Evolutionary conservation across 2,329 filamentous ascomycete genomes (phyloP).

Genomic region (Rachicladosporium sp.): DNA sequence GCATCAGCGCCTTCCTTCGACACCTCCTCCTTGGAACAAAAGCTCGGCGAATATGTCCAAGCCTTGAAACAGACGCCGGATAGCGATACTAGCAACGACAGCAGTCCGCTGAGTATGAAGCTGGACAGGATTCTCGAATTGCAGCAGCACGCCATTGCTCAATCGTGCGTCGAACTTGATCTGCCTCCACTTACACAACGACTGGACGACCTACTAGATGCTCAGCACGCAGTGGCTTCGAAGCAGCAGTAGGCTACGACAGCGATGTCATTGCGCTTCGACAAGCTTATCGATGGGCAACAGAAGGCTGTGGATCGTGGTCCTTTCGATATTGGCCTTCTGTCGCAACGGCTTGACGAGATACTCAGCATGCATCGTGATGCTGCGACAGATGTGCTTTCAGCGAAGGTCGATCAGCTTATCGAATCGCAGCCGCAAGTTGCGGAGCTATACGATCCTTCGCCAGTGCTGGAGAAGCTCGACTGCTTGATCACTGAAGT

Average conservation of each 20-base stretch:
- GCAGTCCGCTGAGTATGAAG: no score
- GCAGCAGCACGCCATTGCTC: background rate
- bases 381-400: conserved; percentile 1
- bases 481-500: background rate
- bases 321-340: conserved; percentile 3
- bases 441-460: background rate
- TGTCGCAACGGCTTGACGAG: conserved; percentile 5
- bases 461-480: background rate
- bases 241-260: conserved; percentile 2
- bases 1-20: no score
- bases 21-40: no score
- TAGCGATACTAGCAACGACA: no score
- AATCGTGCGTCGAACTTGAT: conserved; percentile 4
- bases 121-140: conserved; percentile 1
- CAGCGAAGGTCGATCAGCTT: background rate
- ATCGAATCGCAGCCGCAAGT: background rate
- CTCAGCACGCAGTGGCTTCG: conserved; percentile 8
- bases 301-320: conserved; percentile 5
- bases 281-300: conserved; percentile 3
- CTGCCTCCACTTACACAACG: conserved; percentile 9
- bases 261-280: conserved; percentile 1
- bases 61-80: no score
- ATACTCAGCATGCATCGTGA: conserved; percentile 4
- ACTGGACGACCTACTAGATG: conserved; percentile 11
- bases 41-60: no score